Base-by-base conservation (phyloP, 1,284 basidiomycete species). In the Ustilago esculenta region DNA sequence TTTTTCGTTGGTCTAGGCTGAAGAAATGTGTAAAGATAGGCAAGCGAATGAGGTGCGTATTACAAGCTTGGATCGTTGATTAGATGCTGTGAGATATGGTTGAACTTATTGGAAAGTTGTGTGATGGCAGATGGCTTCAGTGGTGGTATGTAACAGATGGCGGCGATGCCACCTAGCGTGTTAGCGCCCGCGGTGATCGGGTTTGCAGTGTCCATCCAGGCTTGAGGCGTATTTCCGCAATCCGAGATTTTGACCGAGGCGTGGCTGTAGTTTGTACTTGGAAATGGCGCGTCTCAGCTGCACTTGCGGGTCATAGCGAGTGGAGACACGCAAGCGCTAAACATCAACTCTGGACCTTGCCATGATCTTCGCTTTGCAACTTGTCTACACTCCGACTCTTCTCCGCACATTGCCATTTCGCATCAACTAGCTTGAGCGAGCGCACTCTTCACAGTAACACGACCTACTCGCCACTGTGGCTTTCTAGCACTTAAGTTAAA, bases 271-370 rank as follows among this genome's bases (percentile, higher is more conserved):
- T 32, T 30, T 18, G 3, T 32, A n/a, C 37, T 42, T 42, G 44
- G 24, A 44, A 43, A 30, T 34, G 33, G 56, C 56, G 56, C 44
- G 44, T 59, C 48, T 35, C 43, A 40, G 48, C 56, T 58, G 46
- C 56, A 58, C 56, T 59, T 52, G 14, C 20, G 18, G 35, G 10
- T 29, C 27, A 29, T 29, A 7, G 30, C 17, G 18, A 23, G 42
- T 27, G 51, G 45, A 52, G 58, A 61, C 58, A 61, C 58, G 58
- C 58, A 54, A 61, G 58, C 58, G 58, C 35, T 41, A 39, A 32
- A 44, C 40, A 52, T 21, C 48, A 47, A 54, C 41, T 45, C 43
- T 5, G 2, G 4, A 40, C 41, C 9, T 32, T 20, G 20, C 33
- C 46, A 44, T 17, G 46, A 25, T 49, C 54, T 46, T 33, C 37